Evolutionary conservation across 495 filamentous ascomycete genomes (phyloP).

Genomic region (Staphylotrichum tortipilum): DNA sequence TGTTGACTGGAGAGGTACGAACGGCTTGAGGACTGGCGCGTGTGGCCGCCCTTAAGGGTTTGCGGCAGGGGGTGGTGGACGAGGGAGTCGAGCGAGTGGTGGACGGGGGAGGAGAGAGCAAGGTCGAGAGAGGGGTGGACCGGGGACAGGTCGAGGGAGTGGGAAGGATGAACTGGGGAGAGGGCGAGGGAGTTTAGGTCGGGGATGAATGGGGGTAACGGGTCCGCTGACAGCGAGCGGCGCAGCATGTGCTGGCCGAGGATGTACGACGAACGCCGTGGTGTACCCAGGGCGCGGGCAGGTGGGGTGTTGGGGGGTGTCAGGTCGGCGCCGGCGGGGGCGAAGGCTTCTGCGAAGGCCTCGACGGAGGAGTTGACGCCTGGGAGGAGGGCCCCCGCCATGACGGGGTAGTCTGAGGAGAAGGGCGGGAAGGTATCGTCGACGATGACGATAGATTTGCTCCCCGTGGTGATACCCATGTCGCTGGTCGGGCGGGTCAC

Average conservation of each 20-base stretch:
- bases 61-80: slow-evolving; percentile 24
- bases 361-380: slow-evolving; percentile 39
- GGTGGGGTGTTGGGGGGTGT: slow-evolving; percentile 50
- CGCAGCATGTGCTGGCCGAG: slow-evolving; percentile 35
- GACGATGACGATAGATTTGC: slow-evolving; percentile 81
- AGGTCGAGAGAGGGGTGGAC: too few relatives aligned
- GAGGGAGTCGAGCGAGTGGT: slow-evolving; percentile 29
- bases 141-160: too few relatives aligned
- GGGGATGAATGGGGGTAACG: slow-evolving; percentile 33
- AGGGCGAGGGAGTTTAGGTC: slow-evolving; percentile 28
- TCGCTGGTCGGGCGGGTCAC: slow-evolving; percentile 33
- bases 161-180: too few relatives aligned
- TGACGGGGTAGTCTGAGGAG: slow-evolving; percentile 33
- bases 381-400: slow-evolving; percentile 41
- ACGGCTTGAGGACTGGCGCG: slow-evolving; percentile 31
- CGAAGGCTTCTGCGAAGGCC: slow-evolving; percentile 41
- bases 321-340: slow-evolving; percentile 34
- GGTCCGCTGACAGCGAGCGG: slow-evolving; percentile 21
- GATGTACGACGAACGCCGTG: slow-evolving; percentile 44
- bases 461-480: slow-evolving; percentile 60
- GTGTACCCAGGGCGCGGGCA: slow-evolving; percentile 30
- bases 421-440: slow-evolving; percentile 51
- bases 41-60: slow-evolving; percentile 29
- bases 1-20: slow-evolving; percentile 32
- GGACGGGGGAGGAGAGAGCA: too few relatives aligned